A percentile compares a stretch with the other conserved stretches of the same genome.
These are phyloP conservation scores for Sporisorium scitamineum DNA, from an alignment of 1,284 basidiomycete species.

Conservation along the genomic window DNA sequence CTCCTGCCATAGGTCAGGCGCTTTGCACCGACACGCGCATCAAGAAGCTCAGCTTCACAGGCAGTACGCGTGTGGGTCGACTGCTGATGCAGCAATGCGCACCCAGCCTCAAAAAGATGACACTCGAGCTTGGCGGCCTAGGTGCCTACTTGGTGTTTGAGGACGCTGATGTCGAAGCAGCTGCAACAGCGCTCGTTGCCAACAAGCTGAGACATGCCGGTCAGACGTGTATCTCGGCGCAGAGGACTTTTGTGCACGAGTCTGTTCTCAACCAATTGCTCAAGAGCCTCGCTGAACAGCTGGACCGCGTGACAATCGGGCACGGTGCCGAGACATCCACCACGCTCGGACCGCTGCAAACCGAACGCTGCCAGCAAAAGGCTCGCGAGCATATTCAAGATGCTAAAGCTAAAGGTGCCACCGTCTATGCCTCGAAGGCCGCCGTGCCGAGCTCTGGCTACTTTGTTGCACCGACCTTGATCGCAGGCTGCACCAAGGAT, in stretches of 20 bases:
- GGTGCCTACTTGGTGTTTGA: constrained; percentile 95
- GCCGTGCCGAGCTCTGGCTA: constrained; percentile 76
- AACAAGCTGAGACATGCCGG: constrained; percentile 93
- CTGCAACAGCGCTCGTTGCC: constrained; percentile 84
- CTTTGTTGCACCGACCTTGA: constrained; percentile 88
- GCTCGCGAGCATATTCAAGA: constrained; percentile 87
- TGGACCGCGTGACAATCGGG: constrained; percentile 91
- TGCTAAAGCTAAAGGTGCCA: constrained; percentile 85
- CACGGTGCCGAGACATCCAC: constrained; percentile 80
- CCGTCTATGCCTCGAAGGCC: constrained; percentile 79
- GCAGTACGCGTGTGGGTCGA: constrained; percentile 90
- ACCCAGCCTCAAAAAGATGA: constrained; percentile 87
- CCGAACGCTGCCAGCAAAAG: constrained; percentile 85
- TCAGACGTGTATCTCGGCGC: constrained; percentile 82
- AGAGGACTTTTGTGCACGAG: constrained; percentile 75
- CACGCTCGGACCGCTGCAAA: constrained; percentile 95
- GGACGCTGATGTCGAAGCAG: constrained; percentile 92
- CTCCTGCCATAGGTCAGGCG: constrained; percentile 80
- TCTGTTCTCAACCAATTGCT: constrained; percentile 82
- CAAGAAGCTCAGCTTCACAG: constrained; percentile 95
- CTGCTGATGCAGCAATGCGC: constrained; percentile 84
- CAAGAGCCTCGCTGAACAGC: constrained; percentile 81
- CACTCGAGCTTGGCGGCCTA: constrained; percentile 76
- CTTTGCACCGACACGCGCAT: constrained; percentile 74
- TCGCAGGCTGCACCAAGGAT: constrained; percentile 80